Evolutionary conservation across 1,284 basidiomycete species (phyloP), one percentile per base, ranked within the genome.

Genomic region (Athelia psychrophila): DNA sequence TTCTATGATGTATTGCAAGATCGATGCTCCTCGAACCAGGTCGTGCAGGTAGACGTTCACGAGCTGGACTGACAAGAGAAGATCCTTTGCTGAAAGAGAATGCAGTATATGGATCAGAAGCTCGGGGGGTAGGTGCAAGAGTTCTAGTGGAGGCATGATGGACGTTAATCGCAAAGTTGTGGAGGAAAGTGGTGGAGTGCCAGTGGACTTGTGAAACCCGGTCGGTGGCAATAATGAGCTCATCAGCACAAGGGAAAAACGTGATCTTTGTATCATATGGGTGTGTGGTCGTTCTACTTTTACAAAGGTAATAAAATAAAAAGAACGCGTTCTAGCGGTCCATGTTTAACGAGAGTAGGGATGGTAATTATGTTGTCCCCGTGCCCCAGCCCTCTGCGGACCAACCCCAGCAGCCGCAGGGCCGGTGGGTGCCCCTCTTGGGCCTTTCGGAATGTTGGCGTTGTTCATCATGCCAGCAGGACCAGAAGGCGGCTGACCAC

Each of bases 311-410:
- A 42, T 16, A 42, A 22, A 42, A 8, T 42, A 42, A 42, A 9
- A 18, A n/a, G 20, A 42, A 42, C 20, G 38, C 6, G 8, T 6
- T 42, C 38, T 22, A 42, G 16, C n/a, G 38, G 20, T 16, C 10
- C 24, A 23, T 8, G 19, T 27, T 23, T 24, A 86, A 58, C 88
- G 85, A 33, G 87, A 83, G 59, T 91, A 91, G 1, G 89, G 88
- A 61, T 91, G 89, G 68, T 88, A 91, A 59, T 80, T 80, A 66
- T 91, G 88, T 62, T 86, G 84, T 25, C 86, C 86, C 42, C 88
- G 67, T 61, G 84, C 82, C 1, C 78, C 83, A 15, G 78, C 75
- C 56, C 91, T 76, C 67, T 92, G 88, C 1, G 91, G 91, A 0
- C 89, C 89, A 33, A 86, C 81, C 44, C 79, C 76, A 2, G 75